Percentiles rank a stretch among this genome's conserved stretches.
These are phyloP conservation scores for Pyricularia sp. DNA, from an alignment of 2,329 filamentous ascomycete species.

Conservation along the genomic window DNA sequence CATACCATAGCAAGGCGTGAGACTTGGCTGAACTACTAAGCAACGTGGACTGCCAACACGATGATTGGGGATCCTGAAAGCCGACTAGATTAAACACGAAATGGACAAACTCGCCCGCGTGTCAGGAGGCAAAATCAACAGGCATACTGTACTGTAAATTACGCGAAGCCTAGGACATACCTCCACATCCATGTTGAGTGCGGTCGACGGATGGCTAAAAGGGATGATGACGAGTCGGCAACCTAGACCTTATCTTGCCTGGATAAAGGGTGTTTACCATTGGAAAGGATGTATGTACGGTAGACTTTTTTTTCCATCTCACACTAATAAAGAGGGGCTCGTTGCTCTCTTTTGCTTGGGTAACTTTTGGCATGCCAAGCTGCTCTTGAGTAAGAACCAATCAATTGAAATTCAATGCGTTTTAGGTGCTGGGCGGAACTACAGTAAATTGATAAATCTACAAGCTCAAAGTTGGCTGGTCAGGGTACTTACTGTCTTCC, in stretches of 20 bases:
- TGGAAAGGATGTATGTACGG: neutral
- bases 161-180: neutral
- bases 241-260: neutral
- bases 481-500: neutral
- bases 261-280: neutral
- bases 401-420: neutral
- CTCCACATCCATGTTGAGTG: neutral
- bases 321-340: neutral
- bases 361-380: neutral
- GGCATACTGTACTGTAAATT: too few species aligned
- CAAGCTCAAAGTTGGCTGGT: neutral
- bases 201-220: neutral
- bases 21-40: neutral
- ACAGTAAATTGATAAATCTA: neutral
- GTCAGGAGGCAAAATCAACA: neutral
- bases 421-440: neutral
- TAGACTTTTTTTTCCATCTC: neutral
- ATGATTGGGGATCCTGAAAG: neutral
- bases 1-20: neutral
- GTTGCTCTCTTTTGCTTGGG: neutral
- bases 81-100: neutral
- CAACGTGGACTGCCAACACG: neutral
- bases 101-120: neutral
- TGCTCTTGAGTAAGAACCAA: neutral
- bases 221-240: neutral